Evolutionary conservation across 2,329 filamentous ascomycete species (phyloP).

Genomic region (Diaporthe eres): DNA sequence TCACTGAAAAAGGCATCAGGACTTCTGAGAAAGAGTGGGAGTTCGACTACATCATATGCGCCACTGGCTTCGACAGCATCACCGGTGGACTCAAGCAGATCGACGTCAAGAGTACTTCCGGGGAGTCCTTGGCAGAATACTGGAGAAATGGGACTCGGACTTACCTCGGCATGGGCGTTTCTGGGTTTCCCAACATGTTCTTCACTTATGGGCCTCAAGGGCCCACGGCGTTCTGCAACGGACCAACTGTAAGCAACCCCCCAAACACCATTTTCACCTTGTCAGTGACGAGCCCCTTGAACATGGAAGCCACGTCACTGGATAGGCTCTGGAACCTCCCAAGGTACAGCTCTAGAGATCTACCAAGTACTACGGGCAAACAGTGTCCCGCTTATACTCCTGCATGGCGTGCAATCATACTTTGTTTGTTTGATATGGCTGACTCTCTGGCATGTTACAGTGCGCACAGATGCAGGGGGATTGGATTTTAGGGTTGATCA

Average conservation of each 20-base stretch:
- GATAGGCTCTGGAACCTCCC: too few relatives aligned
- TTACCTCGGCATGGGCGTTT: constrained; percentile 56
- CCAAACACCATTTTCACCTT: background rate
- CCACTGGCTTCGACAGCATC: constrained; percentile 59
- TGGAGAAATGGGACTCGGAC: constrained; percentile 54
- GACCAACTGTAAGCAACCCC: constrained; percentile 48
- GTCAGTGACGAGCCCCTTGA: background rate
- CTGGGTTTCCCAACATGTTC: constrained; percentile 63
- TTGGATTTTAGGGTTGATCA: constrained; percentile 54
- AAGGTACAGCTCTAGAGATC: background rate
- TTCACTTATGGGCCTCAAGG: constrained; percentile 58
- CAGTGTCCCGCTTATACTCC: too few relatives aligned
- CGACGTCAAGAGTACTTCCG: constrained; percentile 53
- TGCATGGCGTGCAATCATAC: too few relatives aligned
- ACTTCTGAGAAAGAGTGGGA: constrained; percentile 44
- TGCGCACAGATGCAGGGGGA: constrained; percentile 57
- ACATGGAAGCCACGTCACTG: too few relatives aligned
- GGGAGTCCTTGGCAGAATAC: constrained; percentile 51
- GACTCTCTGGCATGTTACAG: background rate
- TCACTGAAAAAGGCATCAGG: constrained; percentile 47
- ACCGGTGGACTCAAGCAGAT: constrained; percentile 58
- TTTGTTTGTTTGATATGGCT: background rate
- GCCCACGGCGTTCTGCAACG: constrained; percentile 55
- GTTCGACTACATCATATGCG: constrained; percentile 43
- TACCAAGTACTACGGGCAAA: background rate